Conservation (phyloP, 352 stramenopile species). For the Globisporangium camurandrum region DNA sequence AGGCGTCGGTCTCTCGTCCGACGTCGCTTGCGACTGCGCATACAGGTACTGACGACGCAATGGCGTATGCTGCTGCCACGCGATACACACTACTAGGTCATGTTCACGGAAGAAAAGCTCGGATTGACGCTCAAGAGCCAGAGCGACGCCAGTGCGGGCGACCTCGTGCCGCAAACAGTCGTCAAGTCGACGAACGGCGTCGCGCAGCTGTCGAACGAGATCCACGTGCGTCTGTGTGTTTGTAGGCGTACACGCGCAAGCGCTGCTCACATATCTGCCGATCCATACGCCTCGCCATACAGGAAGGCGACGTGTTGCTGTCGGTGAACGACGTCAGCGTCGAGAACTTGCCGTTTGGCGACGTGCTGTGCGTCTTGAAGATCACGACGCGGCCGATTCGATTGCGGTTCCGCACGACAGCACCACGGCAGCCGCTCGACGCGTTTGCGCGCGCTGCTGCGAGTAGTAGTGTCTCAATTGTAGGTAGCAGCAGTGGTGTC, state of each 20-base stretch:
- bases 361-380: constrained; percentile 64
- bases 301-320: constrained; percentile 68
- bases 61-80: too few species aligned
- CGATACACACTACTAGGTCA: too few species aligned
- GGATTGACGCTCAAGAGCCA: constrained; percentile 46
- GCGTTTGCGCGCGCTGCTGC: constrained; percentile 4
- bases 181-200: constrained; percentile 49
- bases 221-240: constrained; percentile 23
- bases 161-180: constrained; percentile 26
- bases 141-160: constrained; percentile 11
- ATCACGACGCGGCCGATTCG: constrained; percentile 56
- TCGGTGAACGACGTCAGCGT: constrained; percentile 69
- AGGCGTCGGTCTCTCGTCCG: too few species aligned
- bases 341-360: constrained; percentile 47
- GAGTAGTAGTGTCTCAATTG: too few species aligned
- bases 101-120: constrained; percentile 52
- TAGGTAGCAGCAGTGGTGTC: too few species aligned
- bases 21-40: too few species aligned
- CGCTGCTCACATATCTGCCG: too few species aligned
- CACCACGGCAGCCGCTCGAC: constrained; percentile 11
- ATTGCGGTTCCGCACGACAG: constrained; percentile 44
- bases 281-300: too few species aligned
- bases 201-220: constrained; percentile 41
- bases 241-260: neutral
- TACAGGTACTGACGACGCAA: too few species aligned